Evolutionary conservation across 305 asterid genomes (phyloP), one percentile per base, ranked within the genome.

Genomic region (Fraxinus xanthoxyloides): DNA sequence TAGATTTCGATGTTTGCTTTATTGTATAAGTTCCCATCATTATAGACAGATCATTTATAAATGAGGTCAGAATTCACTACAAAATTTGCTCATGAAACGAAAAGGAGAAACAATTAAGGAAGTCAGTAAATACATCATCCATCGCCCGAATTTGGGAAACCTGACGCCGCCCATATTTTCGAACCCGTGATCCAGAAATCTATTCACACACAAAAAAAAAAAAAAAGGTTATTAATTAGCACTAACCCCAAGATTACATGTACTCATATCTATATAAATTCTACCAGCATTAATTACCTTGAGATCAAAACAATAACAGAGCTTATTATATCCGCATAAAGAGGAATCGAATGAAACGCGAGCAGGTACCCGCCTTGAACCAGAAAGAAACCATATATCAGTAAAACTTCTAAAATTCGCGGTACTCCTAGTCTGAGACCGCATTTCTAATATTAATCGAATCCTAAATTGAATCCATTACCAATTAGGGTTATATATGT

Each of bases 71-170:
- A 51, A 4, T 5, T 56, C 65, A n/a, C 65, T 54, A 21, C n/a
- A 23, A 24, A 2, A 24, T 24, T 4, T 28, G 19, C 17, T 67
- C 73, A 67, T 1, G 21, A 48, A 15, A 48, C 21, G 59, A 48
- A 48, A 48, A 48, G 59, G 21, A 48, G 59, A 48, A 48, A 48
- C 15, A 48, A 48, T 15, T 48, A 48, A 48, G 59, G 19, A 15
- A 48, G 59, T 48, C 21, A 15, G 59, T 15, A 31, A 79, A 73
- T 89, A 92, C 98, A 88, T 90, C 98, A 85, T 85, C 96, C 96
- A 88, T 86, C 30, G 92, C 90, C 77, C 82, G 78, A 82, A 89
- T 84, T 54, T 83, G 91, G 82, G 85, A 82, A 72, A 48, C 83
- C 79, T 84, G 56, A 46, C 81, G 89, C 83, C 87, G 85, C 40